phyloP scores from a whole-genome alignment of 306 rosid genomes.

The Prunus mira region DNA sequence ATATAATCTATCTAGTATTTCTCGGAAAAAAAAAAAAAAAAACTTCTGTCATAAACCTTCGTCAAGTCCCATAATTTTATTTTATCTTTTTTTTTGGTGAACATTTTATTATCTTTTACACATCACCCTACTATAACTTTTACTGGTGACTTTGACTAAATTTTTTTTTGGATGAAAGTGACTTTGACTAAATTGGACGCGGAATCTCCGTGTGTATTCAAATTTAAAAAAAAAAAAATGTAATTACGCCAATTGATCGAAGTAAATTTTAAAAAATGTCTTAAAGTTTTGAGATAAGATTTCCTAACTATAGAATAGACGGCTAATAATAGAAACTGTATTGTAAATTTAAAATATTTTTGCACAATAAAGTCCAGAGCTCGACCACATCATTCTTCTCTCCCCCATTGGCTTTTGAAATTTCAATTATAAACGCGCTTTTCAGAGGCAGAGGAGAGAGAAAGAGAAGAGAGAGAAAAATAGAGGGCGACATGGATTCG shows the following conservation, averaged over 20 bases:
- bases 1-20: too few species aligned
- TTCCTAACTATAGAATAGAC: not conserved
- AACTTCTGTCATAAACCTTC: too few species aligned
- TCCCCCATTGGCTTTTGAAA: not conserved
- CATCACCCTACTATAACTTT: too few species aligned
- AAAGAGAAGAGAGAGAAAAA: not conserved
- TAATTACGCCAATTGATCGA: not conserved
- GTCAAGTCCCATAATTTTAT: too few species aligned
- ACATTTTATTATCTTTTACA: too few species aligned
- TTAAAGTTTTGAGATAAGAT: not conserved
- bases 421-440: slow-evolving; percentile 11
- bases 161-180: too few species aligned
- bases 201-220: too few species aligned
- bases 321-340: slow-evolving; percentile 1
- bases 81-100: too few species aligned
- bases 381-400: not conserved
- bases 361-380: not conserved
- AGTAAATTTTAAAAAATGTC: not conserved
- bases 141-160: too few species aligned
- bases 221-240: too few species aligned
- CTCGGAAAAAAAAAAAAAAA: too few species aligned
- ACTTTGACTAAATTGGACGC: too few species aligned
- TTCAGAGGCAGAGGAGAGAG: not conserved
- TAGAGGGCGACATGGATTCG: slow-evolving; percentile 31
- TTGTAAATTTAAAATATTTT: not conserved